phyloP scores from a whole-genome alignment of 768 basidiomycete genomes.

The Leccinellum albellum region DNA sequence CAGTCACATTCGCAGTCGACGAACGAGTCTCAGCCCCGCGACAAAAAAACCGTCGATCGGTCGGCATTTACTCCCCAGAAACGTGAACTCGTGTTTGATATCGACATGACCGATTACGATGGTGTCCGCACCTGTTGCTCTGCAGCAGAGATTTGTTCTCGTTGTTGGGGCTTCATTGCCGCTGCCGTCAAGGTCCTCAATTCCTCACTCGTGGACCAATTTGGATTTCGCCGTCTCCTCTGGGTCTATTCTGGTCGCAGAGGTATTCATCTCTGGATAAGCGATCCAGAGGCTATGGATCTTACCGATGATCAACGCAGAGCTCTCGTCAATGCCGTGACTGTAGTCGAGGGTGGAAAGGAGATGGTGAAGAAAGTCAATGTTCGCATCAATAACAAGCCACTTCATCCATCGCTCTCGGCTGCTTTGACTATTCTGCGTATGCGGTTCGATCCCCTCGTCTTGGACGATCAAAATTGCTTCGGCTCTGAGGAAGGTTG shows the following conservation, averaged over 20 bases:
- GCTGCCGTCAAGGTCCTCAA: conserved; percentile 89
- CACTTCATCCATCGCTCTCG: conserved; percentile 73
- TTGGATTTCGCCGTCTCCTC: conserved; percentile 84
- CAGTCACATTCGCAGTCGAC: conserved; percentile 1
- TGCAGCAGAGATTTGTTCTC: conserved; percentile 82
- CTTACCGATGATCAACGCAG: conserved; percentile 89
- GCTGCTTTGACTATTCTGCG: conserved; percentile 48
- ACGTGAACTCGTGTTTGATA: conserved; percentile 97
- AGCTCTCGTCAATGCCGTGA: conserved; percentile 82
- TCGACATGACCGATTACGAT: conserved; percentile 99
- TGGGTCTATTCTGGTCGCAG: conserved; percentile 99
- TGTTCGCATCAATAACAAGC: conserved; percentile 43
- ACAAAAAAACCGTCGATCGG: conserved; percentile 80
- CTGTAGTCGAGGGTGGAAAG: conserved; percentile 76
- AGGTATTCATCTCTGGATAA: conserved; percentile 98
- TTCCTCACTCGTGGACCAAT: conserved; percentile 74
- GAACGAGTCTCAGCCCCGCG: conserved; percentile 60
- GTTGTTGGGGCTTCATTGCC: conserved; percentile 94
- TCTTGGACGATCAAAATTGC: conserved; percentile 81
- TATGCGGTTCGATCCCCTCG: conserved; percentile 57
- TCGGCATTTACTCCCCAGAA: conserved; percentile 64
- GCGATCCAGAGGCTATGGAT: conserved; percentile 81
- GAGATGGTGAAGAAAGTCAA: conserved; percentile 82
- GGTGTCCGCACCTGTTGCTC: conserved; percentile 92
- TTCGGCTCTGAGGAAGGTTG: conserved; percentile 70